These are phyloP conservation scores for Ophiostoma ulmi DNA, from an alignment of 2,329 filamentous ascomycete genomes.

Conservation along the genomic window DNA sequence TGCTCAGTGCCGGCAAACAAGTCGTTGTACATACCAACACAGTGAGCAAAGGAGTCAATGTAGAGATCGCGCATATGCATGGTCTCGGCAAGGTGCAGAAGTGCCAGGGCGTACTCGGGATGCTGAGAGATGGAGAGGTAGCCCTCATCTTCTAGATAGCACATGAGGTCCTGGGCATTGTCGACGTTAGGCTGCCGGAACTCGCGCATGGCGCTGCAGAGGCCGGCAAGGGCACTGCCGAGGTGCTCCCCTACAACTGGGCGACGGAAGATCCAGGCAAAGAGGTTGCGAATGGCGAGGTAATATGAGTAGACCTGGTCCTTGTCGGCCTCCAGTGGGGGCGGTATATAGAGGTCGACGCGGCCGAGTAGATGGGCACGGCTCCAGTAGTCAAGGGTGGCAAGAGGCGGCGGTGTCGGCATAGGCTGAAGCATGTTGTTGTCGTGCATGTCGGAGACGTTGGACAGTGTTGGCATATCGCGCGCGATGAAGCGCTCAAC, in stretches of 20 bases:
- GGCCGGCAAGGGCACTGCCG: slow-evolving; percentile 56
- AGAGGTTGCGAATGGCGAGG: slow-evolving; percentile 66
- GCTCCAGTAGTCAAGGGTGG: slow-evolving; percentile 25
- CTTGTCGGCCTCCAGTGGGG: slow-evolving; percentile 50
- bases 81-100: slow-evolving; percentile 62
- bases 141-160: slow-evolving; percentile 63
- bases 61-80: slow-evolving; percentile 62
- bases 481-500: slow-evolving; percentile 48
- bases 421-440: slow-evolving; percentile 22
- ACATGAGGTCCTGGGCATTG: slow-evolving; percentile 57
- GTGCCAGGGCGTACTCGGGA: slow-evolving; percentile 62
- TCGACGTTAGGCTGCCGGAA: slow-evolving; percentile 52
- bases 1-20: slow-evolving; percentile 56
- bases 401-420: slow-evolving; percentile 30
- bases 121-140: slow-evolving; percentile 63
- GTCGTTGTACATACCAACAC: slow-evolving; percentile 67
- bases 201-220: slow-evolving; percentile 61
- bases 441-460: slow-evolving; percentile 18
- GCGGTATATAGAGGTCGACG: slow-evolving; percentile 64
- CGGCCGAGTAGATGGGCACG: slow-evolving; percentile 28
- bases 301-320: slow-evolving; percentile 58
- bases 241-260: slow-evolving; percentile 64
- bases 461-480: slow-evolving; percentile 29
- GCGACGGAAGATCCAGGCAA: slow-evolving; percentile 62
- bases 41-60: slow-evolving; percentile 69